phyloP scores from a whole-genome alignment of 2,329 filamentous ascomycete species.

The Coniella vitis region DNA sequence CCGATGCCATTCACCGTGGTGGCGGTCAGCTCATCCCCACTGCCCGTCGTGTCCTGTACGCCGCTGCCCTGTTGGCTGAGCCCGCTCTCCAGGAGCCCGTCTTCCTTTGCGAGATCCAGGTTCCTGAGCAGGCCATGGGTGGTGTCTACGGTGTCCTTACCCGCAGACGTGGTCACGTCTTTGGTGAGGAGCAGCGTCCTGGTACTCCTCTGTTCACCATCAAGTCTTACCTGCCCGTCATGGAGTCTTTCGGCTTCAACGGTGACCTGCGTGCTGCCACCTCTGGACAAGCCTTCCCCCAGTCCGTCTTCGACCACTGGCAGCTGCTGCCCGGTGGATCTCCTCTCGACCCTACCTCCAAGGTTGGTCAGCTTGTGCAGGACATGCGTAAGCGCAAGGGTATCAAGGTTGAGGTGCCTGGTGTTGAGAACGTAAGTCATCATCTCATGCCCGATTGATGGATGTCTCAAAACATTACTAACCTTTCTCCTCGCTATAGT shows the following conservation, averaged over 20 bases:
- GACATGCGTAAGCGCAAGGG: slow-evolving; percentile 99
- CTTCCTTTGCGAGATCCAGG: slow-evolving; percentile 99
- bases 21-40: slow-evolving; percentile 98
- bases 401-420: slow-evolving; percentile 93
- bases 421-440: slow-evolving; percentile 85
- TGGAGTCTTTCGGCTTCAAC: slow-evolving; percentile 71
- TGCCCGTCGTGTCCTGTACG: slow-evolving; percentile 94
- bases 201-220: slow-evolving; percentile 99
- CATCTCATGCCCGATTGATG: background rate
- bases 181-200: slow-evolving; percentile 94
- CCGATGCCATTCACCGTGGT: slow-evolving; percentile 99
- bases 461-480: slow-evolving; percentile 22
- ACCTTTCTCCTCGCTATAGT: slow-evolving; percentile 47
- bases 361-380: slow-evolving; percentile 76
- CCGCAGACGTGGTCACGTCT: slow-evolving; percentile 97
- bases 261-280: slow-evolving; percentile 90
- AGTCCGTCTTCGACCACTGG: slow-evolving; percentile 99
- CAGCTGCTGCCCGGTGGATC: slow-evolving; percentile 91
- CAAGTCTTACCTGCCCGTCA: slow-evolving; percentile 38
- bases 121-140: slow-evolving; percentile 97
- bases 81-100: slow-evolving; percentile 92
- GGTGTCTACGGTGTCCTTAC: slow-evolving; percentile 99
- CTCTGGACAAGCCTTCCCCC: slow-evolving; percentile 96
- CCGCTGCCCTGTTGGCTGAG: slow-evolving; percentile 81
- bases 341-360: slow-evolving; percentile 73